These are phyloP conservation scores for Magnolia sinica DNA, from an alignment of 164 flowering plant genomes.

Conservation along the genomic window DNA sequence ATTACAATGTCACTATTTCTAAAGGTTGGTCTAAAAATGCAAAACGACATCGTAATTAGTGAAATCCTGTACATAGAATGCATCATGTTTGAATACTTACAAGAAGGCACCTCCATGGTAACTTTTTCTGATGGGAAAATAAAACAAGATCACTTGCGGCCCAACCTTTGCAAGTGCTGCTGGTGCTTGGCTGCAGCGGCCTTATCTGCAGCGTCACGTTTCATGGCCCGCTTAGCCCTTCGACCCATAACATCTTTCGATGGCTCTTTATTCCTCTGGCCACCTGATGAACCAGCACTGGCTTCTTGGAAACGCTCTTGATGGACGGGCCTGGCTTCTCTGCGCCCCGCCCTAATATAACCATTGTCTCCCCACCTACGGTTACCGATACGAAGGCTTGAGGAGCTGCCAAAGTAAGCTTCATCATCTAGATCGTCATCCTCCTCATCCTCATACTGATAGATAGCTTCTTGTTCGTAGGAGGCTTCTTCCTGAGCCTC, in stretches of 20 bases:
- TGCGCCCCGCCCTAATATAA: conserved; percentile 72
- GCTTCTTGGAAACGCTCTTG: conserved; percentile 31
- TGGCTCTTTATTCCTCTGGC: conserved; percentile 31
- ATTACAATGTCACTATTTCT: neutral
- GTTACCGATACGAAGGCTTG: conserved; percentile 73
- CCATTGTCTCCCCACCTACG: conserved; percentile 93
- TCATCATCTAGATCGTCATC: conserved; percentile 57
- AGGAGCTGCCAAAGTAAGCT: conserved; percentile 34
- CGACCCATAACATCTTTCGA: conserved; percentile 42
- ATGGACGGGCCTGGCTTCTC: conserved; percentile 67
- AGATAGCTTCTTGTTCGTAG: conserved; percentile 4
- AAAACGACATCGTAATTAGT: neutral
- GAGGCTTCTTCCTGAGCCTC: conserved; percentile 35
- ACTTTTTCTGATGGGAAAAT: neutral
- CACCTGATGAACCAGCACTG: conserved; percentile 56
- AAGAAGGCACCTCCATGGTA: neutral
- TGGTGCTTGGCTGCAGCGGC: conserved; percentile 76
- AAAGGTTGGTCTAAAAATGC: too few species aligned
- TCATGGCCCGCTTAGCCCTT: conserved; percentile 75
- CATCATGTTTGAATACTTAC: neutral
- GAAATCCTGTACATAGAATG: neutral
- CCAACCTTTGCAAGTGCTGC: conserved; percentile 59
- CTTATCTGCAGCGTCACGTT: conserved; percentile 87
- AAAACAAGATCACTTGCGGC: conserved; percentile 18
- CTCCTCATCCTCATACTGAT: conserved; percentile 35